Percentiles rank a stretch among this genome's conserved stretches.
Conservation (phyloP, 176 grass and related monocot species). For the Paspalum notatum region DNA sequence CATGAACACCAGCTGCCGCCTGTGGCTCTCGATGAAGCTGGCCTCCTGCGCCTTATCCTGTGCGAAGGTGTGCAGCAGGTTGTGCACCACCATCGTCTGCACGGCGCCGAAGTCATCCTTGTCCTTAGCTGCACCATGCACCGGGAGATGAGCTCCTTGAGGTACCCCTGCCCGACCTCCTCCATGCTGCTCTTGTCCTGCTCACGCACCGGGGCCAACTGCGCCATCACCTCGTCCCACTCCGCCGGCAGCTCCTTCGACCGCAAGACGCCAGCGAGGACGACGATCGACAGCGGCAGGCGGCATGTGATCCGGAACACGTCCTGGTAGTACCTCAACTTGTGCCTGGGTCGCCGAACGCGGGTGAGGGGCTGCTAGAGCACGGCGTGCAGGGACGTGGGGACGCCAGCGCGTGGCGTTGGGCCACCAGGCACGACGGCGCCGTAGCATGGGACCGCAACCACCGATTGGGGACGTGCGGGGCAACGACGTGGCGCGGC, state of each 20-base stretch:
- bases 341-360: constrained; percentile 39
- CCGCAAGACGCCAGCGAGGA: constrained; percentile 50
- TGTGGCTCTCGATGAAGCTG: constrained; percentile 52
- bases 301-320: constrained; percentile 48
- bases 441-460: too few relatives aligned
- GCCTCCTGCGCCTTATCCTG: constrained; percentile 65
- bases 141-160: constrained; percentile 58
- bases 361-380: too few relatives aligned
- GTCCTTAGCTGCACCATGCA: constrained; percentile 50
- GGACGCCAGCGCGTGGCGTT: too few relatives aligned
- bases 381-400: too few relatives aligned
- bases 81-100: constrained; percentile 40
- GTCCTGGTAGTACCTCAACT: constrained; percentile 47
- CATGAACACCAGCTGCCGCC: too few relatives aligned
- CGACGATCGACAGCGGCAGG: constrained; percentile 40
- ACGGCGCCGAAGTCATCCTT: constrained; percentile 48
- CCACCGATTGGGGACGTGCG: too few relatives aligned
- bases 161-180: constrained; percentile 48
- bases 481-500: too few relatives aligned
- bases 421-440: too few relatives aligned
- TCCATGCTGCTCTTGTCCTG: constrained; percentile 47
- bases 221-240: constrained; percentile 53
- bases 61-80: constrained; percentile 54
- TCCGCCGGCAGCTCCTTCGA: constrained; percentile 46
- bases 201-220: constrained; percentile 31